Base-by-base conservation (phyloP, 75 land plant genomes). In the Adiantum capillusveneris region DNA sequence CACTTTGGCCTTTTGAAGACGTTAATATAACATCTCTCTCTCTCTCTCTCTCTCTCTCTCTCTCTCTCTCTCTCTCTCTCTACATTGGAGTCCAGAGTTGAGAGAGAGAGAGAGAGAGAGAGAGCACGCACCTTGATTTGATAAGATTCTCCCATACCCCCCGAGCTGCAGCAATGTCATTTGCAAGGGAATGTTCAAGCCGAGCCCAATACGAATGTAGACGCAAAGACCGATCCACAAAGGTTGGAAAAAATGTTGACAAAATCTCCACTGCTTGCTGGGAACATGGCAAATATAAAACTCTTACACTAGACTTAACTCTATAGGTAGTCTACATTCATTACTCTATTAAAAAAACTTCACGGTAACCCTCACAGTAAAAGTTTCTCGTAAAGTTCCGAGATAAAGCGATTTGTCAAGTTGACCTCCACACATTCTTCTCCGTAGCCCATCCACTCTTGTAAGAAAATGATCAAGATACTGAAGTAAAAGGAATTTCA, bases 111-210 rank as follows among this genome's bases (percentile, higher is more conserved):
- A n/a, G n/a, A n/a, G n/a, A n/a, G n/a, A n/a, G n/a, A n/a, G n/a
- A n/a, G n/a, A n/a, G n/a, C n/a, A n/a, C n/a, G n/a, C 30, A 95
- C 99, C 92, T 83, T 49, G 60, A 76, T 64, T 90, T 95, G 17
- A 87, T 77, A 50, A 95, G 69, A 43, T 74, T 78, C 58, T 95
- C 99, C 97, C 97, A 95, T 52, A 95, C 86, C 31, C 79, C 78
- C 36, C 99, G 88, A 58, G 99, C 97, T 37, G 92, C 86, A 71
- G 19, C 69, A 20, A 76, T 2, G 72, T 90, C 89, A 48, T 86
- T 84, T 58, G 58, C 76, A 45, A 95, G 50, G 1, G 62, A 65
- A 36, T 56, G 57, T 74, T 95, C 99, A 25, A 90, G 61, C 27
- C 62, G 75, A 43, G 97, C 84, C 97, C 97, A 95, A 70, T 95